Base-by-base conservation (phyloP, 192 early-diverging fungal genomes). In the Coemansia sp. region DNA sequence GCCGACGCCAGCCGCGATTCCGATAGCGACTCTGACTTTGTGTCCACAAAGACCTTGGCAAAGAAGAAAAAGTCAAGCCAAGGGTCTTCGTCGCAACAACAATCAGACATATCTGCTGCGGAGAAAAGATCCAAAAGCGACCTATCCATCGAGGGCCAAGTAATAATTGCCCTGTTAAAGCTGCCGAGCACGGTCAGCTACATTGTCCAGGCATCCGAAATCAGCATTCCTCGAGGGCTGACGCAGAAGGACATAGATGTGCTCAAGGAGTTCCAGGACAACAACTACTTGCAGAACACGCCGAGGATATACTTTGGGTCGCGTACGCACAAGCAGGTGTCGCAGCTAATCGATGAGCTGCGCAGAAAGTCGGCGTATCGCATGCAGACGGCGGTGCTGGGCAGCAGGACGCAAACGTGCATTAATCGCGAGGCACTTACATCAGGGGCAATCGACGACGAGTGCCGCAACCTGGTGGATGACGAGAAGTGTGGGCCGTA, bases 251-350 rank as follows among this genome's bases (percentile, higher is more conserved):
- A 76, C 20, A 54, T 68, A 2, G 52, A 39, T n/a, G 39, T 29
- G n/a, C 56, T 72, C n/a, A 34, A 29, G n/a, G 54, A 58, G 27
- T 67, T 52, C 36, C 36, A 34, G 8, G 22, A 64, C 0, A 35
- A n/a, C 28, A 32, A 32, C 34, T 42, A 42, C 20, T 54, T 24
- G 7, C 48, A 24, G 0, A 16, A 27, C 0, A 55, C 7, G 23
- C 75, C 75, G n/a, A 56, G 61, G 9, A 84, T 83, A 35, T 85
- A 83, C 65, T 78, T 78, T 75, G 82, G 83, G 0, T 76, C 82
- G 23, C 77, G 85, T 19, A 86, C 85, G 13, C 85, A 86, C 61
- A 84, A 79, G 71, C 85, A 86, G 51, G 71, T 86, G 6, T 60
- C 82, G 19, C 85, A 86, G 67, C 61, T 86, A 5, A 63, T 86